Evolutionary conservation across 2,329 filamentous ascomycete species (phyloP), one percentile per base, ranked within the genome.

Genomic region (Blastomyces gilchristii): DNA sequence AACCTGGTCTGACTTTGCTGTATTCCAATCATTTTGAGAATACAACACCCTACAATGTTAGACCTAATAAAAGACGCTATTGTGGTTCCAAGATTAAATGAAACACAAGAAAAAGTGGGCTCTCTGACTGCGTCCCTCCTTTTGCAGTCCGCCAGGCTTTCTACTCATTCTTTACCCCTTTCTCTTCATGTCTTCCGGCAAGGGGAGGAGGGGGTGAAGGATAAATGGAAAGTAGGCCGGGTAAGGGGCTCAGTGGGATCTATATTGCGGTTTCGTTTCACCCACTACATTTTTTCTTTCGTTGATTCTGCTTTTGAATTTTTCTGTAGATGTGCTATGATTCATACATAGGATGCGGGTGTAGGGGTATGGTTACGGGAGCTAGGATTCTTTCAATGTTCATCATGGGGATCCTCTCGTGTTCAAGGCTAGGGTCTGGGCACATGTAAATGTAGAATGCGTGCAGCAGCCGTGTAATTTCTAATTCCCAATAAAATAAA

Each of bases 181-280:
- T 22, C 34, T n/a, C 50, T 41, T 31, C 61, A 43, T 28, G 31
- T 34, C 56, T 60, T 62, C 9, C 50, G 50, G 31, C 43, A 54
- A 28, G 50, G 12, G 3, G 28, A 14, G 56, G 14, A 34, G 34
- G 7, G 43, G 43, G 31, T 28, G 41, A 16, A 16, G 54, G 47
- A 54, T 53, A 47, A 52, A 39, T 22, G 60, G 22, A 16, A 25
- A 28, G 1, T 47, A 58, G n/a, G 8, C 22, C 58, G 18, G 16
- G 5, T 39, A n/a, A 12, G 47, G 34, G 59, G 31, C 34, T 61
- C 59, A 41, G 61, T 67, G 66, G 65, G 60, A 66, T 64, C 65
- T 43, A 12, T 43, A 11, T 56, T 37, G 66, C 65, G 65, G 69
- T 70, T 69, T 63, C 68, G 68, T 71, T 71, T 69, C 69, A 65